These are phyloP conservation scores for Uronychia setigera DNA, from an alignment of 73 alveolate genomes.

Conservation along the genomic window DNA sequence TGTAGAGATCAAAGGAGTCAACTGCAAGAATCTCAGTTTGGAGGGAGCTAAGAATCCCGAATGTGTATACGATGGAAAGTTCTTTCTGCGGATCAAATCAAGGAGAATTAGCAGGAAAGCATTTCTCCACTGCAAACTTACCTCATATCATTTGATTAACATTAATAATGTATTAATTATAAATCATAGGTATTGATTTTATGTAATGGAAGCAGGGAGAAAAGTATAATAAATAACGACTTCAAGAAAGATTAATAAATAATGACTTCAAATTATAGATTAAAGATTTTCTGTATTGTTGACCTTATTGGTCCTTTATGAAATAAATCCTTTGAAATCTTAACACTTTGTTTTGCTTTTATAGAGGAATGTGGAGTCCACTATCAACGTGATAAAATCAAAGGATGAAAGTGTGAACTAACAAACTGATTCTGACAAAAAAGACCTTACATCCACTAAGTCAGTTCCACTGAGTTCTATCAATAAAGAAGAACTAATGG, in stretches of 20 bases:
- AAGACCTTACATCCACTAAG: background rate
- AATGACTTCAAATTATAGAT: no score
- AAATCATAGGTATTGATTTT: no score
- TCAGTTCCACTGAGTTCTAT: background rate
- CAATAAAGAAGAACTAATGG: background rate
- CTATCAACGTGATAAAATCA: no score
- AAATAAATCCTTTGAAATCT: background rate
- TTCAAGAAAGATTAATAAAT: no score
- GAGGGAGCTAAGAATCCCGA: slow-evolving; percentile 75
- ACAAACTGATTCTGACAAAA: background rate
- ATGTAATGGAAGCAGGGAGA: background rate
- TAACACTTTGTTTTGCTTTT: no score
- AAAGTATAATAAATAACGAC: no score
- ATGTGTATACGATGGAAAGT: slow-evolving; percentile 81
- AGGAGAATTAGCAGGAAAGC: slow-evolving; percentile 73
- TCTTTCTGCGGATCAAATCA: slow-evolving; percentile 80
- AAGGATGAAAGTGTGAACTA: no score
- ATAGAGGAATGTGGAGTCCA: no score
- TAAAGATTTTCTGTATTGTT: no score
- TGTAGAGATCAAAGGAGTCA: slow-evolving; percentile 73
- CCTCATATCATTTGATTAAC: no score
- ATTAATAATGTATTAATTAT: no score
- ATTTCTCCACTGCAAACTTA: slow-evolving; percentile 71
- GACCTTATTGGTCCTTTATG: background rate
- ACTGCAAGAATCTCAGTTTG: slow-evolving; percentile 86